Conservation (phyloP, 1,139 yeast genomes). For the Keqinozyma sinolaborantium region DNA sequence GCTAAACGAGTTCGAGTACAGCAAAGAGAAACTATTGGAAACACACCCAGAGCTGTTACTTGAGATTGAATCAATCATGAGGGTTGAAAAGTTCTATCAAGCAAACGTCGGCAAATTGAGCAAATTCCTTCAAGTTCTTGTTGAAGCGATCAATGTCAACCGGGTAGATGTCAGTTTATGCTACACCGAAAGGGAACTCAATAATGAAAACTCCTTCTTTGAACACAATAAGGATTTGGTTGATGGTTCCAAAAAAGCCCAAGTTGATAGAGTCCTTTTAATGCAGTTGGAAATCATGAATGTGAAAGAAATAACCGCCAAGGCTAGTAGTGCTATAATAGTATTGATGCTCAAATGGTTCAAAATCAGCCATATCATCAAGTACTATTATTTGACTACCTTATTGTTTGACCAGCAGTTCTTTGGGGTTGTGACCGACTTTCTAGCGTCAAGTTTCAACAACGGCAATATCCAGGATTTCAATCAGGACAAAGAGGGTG, state of each 20-base stretch:
- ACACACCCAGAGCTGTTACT: constrained; percentile 28
- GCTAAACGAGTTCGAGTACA: constrained; percentile 18
- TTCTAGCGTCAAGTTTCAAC: constrained; percentile 36
- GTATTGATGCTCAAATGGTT: constrained; percentile 68
- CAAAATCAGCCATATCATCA: constrained; percentile 70
- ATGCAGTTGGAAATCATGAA: constrained; percentile 53
- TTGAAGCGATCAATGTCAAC: constrained; percentile 59
- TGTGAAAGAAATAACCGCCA: constrained; percentile 62
- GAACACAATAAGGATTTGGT: constrained; percentile 7
- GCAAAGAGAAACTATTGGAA: constrained; percentile 11
- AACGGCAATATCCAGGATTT: constrained; percentile 29
- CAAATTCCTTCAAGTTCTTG: constrained; percentile 58
- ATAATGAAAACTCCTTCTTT: constrained; percentile 30
- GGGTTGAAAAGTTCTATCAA: constrained; percentile 62
- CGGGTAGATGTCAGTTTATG: constrained; percentile 32
- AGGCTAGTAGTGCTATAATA: constrained; percentile 57
- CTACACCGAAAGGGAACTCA: constrained; percentile 36
- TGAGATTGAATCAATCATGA: constrained; percentile 42
- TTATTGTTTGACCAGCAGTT: constrained; percentile 72
- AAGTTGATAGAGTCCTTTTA: constrained; percentile 24
- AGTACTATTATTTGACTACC: constrained; percentile 71
- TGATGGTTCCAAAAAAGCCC: constrained; percentile 16
- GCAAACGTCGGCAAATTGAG: constrained; percentile 52
- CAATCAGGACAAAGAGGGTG: constrained; percentile 19
- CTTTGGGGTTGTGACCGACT: constrained; percentile 41